Conservation (phyloP, 2,329 filamentous ascomycete genomes). For the Aspergillus uvarum region DNA sequence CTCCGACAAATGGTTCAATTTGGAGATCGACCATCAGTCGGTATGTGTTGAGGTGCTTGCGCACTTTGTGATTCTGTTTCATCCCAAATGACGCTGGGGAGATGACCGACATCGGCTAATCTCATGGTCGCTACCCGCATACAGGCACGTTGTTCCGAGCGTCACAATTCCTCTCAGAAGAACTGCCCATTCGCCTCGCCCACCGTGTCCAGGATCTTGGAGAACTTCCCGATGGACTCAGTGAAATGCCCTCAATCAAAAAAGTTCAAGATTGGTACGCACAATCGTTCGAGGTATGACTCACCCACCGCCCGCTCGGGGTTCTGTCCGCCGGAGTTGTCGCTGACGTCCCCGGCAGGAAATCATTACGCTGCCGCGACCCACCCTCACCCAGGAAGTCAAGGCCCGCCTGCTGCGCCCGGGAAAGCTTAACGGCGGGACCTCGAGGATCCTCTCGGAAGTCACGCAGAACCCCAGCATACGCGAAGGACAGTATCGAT, state of each 20-base stretch:
- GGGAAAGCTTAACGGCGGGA: constrained; percentile 53
- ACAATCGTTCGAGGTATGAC: constrained; percentile 91
- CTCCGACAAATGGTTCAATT: constrained; percentile 99
- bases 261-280: constrained; percentile 98
- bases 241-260: constrained; percentile 95
- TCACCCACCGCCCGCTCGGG: constrained; percentile 10
- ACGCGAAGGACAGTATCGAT: constrained; percentile 74
- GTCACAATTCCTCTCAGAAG: constrained; percentile 96
- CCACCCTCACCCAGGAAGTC: constrained; percentile 71
- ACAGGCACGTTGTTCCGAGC: constrained; percentile 92
- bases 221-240: constrained; percentile 89
- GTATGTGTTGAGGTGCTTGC: constrained; percentile 49
- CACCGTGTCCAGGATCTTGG: constrained; percentile 94
- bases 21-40: constrained; percentile 86
- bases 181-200: constrained; percentile 92
- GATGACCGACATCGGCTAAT: constrained; percentile 15
- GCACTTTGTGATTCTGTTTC: background rate
- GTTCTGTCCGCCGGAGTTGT: background rate
- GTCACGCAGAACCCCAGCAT: constrained; percentile 89
- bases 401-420: constrained; percentile 69
- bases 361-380: constrained; percentile 82
- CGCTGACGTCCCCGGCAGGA: constrained; percentile 56
- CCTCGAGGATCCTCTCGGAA: constrained; percentile 70
- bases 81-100: constrained; percentile 1
- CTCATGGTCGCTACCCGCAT: constrained; percentile 7